A percentile compares a stretch with the other conserved stretches of the same genome.
Conservation (phyloP, 164 flowering plant species). For the Paratinospora sagittata region DNA sequence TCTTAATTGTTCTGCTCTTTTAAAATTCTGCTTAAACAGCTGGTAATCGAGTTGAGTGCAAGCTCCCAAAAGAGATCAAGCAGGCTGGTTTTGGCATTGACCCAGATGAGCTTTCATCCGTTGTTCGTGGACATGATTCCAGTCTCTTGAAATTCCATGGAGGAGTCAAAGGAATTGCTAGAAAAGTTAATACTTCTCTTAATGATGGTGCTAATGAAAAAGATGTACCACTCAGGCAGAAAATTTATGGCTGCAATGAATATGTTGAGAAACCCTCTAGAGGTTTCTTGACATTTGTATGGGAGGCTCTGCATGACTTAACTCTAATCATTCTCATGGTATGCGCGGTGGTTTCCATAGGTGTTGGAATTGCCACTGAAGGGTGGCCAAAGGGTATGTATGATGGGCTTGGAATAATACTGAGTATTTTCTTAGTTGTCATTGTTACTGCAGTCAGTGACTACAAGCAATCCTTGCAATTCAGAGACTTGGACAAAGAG, state of each 20-base stretch:
- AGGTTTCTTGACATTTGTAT: conserved; percentile 8
- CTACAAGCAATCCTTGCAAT: conserved; percentile 12
- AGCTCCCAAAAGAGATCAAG: conserved; percentile 5
- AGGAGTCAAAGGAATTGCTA: conserved; percentile 11
- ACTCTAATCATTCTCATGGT: conserved; percentile 12
- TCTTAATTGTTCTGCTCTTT: neutral
- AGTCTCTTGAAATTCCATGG: conserved; percentile 7
- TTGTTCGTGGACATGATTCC: conserved; percentile 5
- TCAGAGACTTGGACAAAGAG: conserved; percentile 12
- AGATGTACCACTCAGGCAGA: neutral
- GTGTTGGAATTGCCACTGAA: conserved; percentile 14
- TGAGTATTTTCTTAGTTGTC: conserved; percentile 10
- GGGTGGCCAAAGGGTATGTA: conserved; percentile 13
- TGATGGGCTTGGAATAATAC: conserved; percentile 10
- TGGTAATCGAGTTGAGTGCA: neutral
- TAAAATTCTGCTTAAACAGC: neutral
- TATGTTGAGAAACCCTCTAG: conserved; percentile 7
- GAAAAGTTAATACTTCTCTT: conserved; percentile 5
- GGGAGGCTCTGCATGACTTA: conserved; percentile 15
- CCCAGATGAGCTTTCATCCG: conserved; percentile 11
- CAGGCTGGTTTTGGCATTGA: conserved; percentile 12
- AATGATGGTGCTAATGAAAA: conserved; percentile 12
- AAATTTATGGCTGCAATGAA: conserved; percentile 10
- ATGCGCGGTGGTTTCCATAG: conserved; percentile 9
- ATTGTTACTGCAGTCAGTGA: conserved; percentile 12